phyloP scores from a whole-genome alignment of 306 rosid genomes.

The Canavalia ensiformis region DNA sequence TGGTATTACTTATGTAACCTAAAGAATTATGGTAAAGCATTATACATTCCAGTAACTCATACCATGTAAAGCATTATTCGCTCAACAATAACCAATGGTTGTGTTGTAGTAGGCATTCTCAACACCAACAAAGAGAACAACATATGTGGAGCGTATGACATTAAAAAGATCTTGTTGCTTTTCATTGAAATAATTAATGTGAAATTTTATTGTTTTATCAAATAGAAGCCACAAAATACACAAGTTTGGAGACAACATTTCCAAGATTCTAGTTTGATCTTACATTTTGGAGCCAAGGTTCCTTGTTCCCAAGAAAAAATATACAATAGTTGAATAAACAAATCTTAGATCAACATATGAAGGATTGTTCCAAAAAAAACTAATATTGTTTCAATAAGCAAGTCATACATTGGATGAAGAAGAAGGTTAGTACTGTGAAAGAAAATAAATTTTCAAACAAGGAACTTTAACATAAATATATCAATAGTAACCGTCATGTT shows the following conservation, averaged over 20 bases:
- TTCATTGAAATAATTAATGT: conserved; percentile 41
- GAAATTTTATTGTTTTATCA: conserved; percentile 24
- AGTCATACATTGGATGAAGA: conserved; percentile 61
- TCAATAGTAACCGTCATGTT: too few species aligned
- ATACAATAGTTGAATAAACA: conserved; percentile 50
- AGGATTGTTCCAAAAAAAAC: conserved; percentile 72
- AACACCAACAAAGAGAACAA: conserved; percentile 62
- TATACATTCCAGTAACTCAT: conserved; percentile 73
- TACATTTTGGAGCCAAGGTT: conserved; percentile 73
- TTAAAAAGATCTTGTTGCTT: conserved; percentile 60
- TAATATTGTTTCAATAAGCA: conserved; percentile 72
- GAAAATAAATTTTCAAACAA: conserved; percentile 73
- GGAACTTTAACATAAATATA: background rate
- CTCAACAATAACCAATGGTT: conserved; percentile 62
- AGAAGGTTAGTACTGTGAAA: conserved; percentile 69
- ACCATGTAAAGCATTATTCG: conserved; percentile 66
- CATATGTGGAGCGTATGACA: conserved; percentile 72
- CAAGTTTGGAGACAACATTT: conserved; percentile 35
- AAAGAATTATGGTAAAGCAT: conserved; percentile 69
- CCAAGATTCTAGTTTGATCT: conserved; percentile 33
- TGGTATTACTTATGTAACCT: conserved; percentile 56
- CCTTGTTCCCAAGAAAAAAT: conserved; percentile 65
- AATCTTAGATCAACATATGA: conserved; percentile 58
- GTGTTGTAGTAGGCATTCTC: conserved; percentile 55
- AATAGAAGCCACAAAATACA: conserved; percentile 1